A percentile compares a stretch with the other conserved stretches of the same genome.
Evolutionary conservation across 768 basidiomycete species (phyloP).

Genomic region (Agrocybe pediades): DNA sequence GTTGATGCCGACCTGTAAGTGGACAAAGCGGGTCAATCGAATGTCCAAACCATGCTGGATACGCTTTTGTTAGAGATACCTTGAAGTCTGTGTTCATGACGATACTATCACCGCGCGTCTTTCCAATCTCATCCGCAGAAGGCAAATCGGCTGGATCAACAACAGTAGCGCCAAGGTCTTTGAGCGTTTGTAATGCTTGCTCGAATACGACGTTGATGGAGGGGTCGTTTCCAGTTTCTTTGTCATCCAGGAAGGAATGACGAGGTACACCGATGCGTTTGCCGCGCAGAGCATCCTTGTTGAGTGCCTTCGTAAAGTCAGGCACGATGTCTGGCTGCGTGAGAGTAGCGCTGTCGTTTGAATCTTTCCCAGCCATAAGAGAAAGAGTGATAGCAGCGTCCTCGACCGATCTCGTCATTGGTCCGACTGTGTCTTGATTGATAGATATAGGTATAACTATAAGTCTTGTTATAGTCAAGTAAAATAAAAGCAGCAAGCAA

Average conservation of each 20-base stretch:
- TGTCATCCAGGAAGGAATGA: slow-evolving; percentile 33
- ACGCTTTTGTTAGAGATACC: slow-evolving; percentile 34
- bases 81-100: slow-evolving; percentile 62
- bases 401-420: slow-evolving; percentile 51
- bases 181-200: slow-evolving; percentile 36
- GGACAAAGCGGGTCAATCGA: too few species aligned
- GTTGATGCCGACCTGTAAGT: slow-evolving; percentile 49
- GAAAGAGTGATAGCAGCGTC: slow-evolving; percentile 59
- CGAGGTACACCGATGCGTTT: slow-evolving; percentile 59
- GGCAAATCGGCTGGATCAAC: slow-evolving; percentile 67
- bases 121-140: slow-evolving; percentile 50
- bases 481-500: background rate
- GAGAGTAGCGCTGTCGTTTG: slow-evolving; percentile 55
- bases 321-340: slow-evolving; percentile 54
- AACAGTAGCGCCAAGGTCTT: slow-evolving; percentile 47
- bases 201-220: slow-evolving; percentile 42
- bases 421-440: slow-evolving; percentile 62
- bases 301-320: slow-evolving; percentile 55
- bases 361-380: slow-evolving; percentile 56
- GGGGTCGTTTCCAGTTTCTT: slow-evolving; percentile 32
- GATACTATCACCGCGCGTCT: slow-evolving; percentile 52
- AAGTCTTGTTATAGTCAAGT: background rate
- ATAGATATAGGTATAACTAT: slow-evolving; percentile 57
- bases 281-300: slow-evolving; percentile 46
- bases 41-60: background rate